phyloP scores from a whole-genome alignment of 371 early-diverging fungal genomes.

The Lichtheimia hyalospora region DNA sequence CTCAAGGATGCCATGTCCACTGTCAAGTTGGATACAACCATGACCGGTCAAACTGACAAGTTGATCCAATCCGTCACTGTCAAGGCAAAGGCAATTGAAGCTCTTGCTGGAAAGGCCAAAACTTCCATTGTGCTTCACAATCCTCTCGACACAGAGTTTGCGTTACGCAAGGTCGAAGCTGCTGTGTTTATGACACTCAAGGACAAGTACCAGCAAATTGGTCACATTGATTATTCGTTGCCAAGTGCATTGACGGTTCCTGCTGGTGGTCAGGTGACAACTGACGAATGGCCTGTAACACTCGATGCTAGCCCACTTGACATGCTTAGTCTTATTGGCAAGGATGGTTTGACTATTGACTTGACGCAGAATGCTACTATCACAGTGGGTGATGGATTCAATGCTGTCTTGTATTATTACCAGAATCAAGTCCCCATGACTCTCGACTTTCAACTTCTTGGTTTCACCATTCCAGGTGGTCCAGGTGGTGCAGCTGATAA shows the following conservation, averaged over 20 bases:
- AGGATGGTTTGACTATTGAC: conserved; percentile 23
- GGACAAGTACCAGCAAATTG: conserved; percentile 20
- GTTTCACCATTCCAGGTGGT: not conserved
- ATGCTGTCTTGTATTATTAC: conserved; percentile 22
- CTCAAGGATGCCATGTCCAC: conserved; percentile 43
- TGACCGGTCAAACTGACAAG: conserved; percentile 43
- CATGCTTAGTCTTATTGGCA: conserved; percentile 13
- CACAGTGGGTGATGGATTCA: conserved; percentile 28
- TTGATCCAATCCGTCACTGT: conserved; percentile 40
- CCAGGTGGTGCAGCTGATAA: conserved; percentile 2
- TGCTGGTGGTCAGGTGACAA: conserved; percentile 21
- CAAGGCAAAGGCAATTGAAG: conserved; percentile 24
- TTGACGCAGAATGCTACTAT: conserved; percentile 32
- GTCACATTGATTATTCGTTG: conserved; percentile 20
- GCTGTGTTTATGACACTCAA: conserved; percentile 3
- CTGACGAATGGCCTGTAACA: conserved; percentile 17
- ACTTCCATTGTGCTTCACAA: conserved; percentile 41
- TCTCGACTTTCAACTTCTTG: conserved; percentile 9
- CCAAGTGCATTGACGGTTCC: conserved; percentile 28
- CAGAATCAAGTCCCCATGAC: conserved; percentile 27
- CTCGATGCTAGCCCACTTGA: conserved; percentile 18
- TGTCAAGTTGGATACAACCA: conserved; percentile 41
- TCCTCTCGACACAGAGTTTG: conserved; percentile 36
- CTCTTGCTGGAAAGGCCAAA: conserved; percentile 15
- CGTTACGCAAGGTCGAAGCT: conserved; percentile 30